phyloP scores from a whole-genome alignment of 805 yeast species.

The Kluyveromyces dobzhanskii region DNA sequence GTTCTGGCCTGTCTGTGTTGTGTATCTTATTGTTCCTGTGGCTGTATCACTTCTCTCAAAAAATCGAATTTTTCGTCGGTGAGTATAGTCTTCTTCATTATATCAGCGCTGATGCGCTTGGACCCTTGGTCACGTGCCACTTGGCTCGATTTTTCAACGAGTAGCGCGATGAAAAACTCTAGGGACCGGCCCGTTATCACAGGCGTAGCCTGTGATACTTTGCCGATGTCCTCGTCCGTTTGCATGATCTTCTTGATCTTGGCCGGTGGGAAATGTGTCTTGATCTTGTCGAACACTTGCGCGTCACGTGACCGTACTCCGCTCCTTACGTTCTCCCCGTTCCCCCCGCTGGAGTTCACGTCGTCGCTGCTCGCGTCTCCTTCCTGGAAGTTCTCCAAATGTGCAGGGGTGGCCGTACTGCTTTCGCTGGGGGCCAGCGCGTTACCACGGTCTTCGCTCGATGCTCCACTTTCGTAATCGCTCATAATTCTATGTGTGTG shows the following conservation, averaged over 20 bases:
- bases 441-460: constrained; percentile 2
- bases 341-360: not conserved
- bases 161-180: constrained; percentile 82
- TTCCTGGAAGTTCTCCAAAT: too few species aligned
- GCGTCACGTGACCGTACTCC: not conserved
- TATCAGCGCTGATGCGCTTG: constrained; percentile 74
- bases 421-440: not conserved
- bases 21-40: not conserved
- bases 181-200: constrained; percentile 94
- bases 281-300: constrained; percentile 36
- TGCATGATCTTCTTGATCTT: constrained; percentile 96
- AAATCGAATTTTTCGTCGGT: constrained; percentile 90
- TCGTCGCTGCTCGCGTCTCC: not conserved
- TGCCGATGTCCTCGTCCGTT: constrained; percentile 96
- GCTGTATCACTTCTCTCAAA: constrained; percentile 48
- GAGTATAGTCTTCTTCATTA: constrained; percentile 75
- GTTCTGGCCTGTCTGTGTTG: too few species aligned
- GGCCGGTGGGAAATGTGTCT: constrained; percentile 86
- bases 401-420: too few species aligned
- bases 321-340: not conserved
- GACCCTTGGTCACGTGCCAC: constrained; percentile 71
- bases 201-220: constrained; percentile 98
- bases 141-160: constrained; percentile 74
- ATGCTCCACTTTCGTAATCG: constrained; percentile 1
- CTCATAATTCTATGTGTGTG: not conserved